phyloP scores from a whole-genome alignment of 1,284 basidiomycete species.

The Ustilago esculenta region DNA sequence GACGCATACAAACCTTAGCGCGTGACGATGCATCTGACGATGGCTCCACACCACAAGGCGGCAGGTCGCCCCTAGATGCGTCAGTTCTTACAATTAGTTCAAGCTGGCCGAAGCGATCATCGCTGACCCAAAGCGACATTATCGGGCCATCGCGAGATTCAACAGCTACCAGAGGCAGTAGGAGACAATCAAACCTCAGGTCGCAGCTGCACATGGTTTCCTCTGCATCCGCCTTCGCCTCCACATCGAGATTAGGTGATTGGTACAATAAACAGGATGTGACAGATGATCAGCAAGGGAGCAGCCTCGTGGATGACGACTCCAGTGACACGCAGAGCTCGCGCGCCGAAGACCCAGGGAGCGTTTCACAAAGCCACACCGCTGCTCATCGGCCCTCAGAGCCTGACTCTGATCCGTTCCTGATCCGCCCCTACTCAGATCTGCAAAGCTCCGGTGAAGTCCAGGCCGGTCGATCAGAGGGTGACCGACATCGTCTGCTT shows the following conservation, averaged over 20 bases:
- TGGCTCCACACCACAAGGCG: slow-evolving; percentile 41
- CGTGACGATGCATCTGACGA: slow-evolving; percentile 27
- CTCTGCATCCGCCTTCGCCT: slow-evolving; percentile 12
- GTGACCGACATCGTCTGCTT: slow-evolving; percentile 27
- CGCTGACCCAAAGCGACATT: slow-evolving; percentile 37
- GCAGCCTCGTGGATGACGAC: slow-evolving; percentile 7
- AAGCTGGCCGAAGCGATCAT: slow-evolving; percentile 13
- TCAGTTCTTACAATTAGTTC: slow-evolving; percentile 39
- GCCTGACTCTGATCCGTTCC: slow-evolving; percentile 5
- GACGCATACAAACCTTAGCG: slow-evolving; percentile 18
- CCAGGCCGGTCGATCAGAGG: background rate
- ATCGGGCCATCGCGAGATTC: slow-evolving; percentile 14
- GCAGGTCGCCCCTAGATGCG: slow-evolving; percentile 36
- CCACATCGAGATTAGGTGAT: background rate
- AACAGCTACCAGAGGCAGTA: background rate
- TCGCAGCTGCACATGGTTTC: slow-evolving; percentile 26
- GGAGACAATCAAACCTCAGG: slow-evolving; percentile 12
- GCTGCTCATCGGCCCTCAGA: background rate
- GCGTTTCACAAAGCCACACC: background rate
- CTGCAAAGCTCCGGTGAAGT: background rate
- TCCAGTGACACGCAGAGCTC: slow-evolving; percentile 1
- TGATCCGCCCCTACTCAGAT: slow-evolving; percentile 27
- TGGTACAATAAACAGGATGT: background rate
- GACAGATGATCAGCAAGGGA: background rate
- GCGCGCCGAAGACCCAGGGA: background rate